These are phyloP conservation scores for Globisporangium emineosum DNA, from an alignment of 352 stramenopile genomes.

Conservation along the genomic window DNA sequence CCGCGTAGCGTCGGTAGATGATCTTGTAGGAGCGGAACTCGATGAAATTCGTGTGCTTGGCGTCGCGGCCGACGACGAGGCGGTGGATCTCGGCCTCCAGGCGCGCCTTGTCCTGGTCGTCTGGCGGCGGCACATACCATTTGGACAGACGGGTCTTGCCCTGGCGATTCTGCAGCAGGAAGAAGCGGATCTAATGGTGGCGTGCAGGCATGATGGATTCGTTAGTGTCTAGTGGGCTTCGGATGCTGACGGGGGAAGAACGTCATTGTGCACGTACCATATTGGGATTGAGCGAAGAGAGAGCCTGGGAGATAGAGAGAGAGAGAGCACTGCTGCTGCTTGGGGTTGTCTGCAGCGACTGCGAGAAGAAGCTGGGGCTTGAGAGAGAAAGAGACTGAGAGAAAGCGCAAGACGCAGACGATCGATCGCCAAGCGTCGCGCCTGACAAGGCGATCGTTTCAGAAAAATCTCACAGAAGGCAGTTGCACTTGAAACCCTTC, in stretches of 20 bases:
- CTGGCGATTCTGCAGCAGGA: constrained; percentile 98
- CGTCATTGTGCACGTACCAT: not conserved
- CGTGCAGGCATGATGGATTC: not conserved
- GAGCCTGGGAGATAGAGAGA: not conserved
- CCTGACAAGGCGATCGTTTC: constrained; percentile 5
- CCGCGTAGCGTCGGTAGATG: constrained; percentile 98
- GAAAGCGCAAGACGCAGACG: not conserved
- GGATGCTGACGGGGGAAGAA: too few species aligned
- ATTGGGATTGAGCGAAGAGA: not conserved
- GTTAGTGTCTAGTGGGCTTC: too few species aligned
- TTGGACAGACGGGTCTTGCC: constrained; percentile 99
- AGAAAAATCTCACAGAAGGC: constrained; percentile 1
- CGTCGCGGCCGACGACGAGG: constrained; percentile 84
- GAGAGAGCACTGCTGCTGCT: not conserved
- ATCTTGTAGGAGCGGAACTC: constrained; percentile 99
- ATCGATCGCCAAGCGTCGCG: constrained; percentile 6
- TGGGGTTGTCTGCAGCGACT: not conserved
- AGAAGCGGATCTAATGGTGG: constrained; percentile 91
- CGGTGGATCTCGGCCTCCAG: constrained; percentile 91
- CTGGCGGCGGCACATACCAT: constrained; percentile 92
- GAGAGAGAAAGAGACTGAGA: not conserved
- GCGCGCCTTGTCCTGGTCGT: constrained; percentile 79
- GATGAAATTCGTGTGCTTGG: constrained; percentile 95
- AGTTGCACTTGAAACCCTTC: constrained; percentile 3
- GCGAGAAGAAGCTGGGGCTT: constrained; percentile 1